phyloP scores from a whole-genome alignment of 441 rosid genomes.

The Syzygium syzygioides region DNA sequence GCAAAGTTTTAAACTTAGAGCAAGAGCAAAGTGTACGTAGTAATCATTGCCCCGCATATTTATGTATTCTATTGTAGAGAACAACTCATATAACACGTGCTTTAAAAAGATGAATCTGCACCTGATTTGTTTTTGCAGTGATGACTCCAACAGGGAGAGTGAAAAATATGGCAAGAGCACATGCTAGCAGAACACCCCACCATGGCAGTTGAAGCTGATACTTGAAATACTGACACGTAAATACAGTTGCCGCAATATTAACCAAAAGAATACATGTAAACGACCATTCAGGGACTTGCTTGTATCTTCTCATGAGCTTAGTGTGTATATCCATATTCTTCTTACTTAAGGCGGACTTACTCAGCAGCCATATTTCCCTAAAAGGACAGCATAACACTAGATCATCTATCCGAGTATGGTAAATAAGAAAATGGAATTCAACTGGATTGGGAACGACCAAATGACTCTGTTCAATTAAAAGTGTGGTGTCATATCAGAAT shows the following conservation, averaged over 20 bases:
- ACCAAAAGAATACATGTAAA: conserved; percentile 29
- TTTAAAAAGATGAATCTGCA: background rate
- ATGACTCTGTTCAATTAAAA: background rate
- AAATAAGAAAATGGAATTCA: background rate
- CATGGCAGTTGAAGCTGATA: conserved; percentile 51
- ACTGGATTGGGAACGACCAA: background rate
- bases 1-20: background rate
- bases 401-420: background rate
- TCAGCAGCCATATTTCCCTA: conserved; percentile 39
- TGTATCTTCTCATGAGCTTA: conserved; percentile 49
- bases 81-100: background rate
- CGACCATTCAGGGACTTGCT: conserved; percentile 58
- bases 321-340: conserved; percentile 52
- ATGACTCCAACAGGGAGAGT: conserved; percentile 56
- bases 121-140: conserved; percentile 48
- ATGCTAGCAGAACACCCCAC: conserved; percentile 61
- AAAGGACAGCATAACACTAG: background rate
- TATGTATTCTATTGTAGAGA: background rate
- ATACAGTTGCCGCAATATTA: conserved; percentile 31
- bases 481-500: background rate
- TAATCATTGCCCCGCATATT: background rate
- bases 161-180: conserved; percentile 45
- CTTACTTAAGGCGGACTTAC: conserved; percentile 33
- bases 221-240: conserved; percentile 32
- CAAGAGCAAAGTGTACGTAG: background rate